Evolutionary conservation across 1,284 basidiomycete genomes (phyloP), one percentile per base, ranked within the genome.

Genomic region (Pyrrhoderma lamaoense): DNA sequence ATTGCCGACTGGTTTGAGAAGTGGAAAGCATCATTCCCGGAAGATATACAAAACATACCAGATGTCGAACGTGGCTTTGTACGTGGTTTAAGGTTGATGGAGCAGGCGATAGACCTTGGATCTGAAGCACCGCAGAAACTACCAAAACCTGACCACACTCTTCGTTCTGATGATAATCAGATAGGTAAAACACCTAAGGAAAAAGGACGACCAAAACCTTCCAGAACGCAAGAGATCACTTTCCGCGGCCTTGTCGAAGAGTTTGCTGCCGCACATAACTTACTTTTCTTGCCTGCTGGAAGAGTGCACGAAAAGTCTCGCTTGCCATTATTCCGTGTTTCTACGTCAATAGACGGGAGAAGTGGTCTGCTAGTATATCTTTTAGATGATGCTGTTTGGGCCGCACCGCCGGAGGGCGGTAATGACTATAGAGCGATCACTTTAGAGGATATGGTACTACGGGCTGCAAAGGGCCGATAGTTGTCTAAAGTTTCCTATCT

Each of bases 201-300:
- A 14, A 31, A 40, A 42, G 38, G 21, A 9, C 71, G 70, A 40
- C 3, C 66, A 45, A 60, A 58, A 1, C 62, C 80, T 0, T 66
- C 75, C 4, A 74, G 81, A 36, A 69, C 74, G n/a, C 77, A 79
- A 57, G 85, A 78, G 72, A 88, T 95, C 59, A 93, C 92, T 0
- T 98, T 99, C 80, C 79, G 86, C 3, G 76, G 82, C 5, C 85
- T 99, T 49, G 90, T 93, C 42, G 93, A 97, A 64, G 93, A 97
- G 27, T 83, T 75, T 59, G 86, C 88, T 2, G 81, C 89, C 1
- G 69, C 79, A 19, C 82, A 89, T 64, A 93, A 99, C 67, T 68
- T 99, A 57, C 67, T 99, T 49, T 87, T 99, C 64, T 74, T 97
- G 42, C 89, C 93, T 2, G 82, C 85, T 2, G 91, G 92, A 2